Conservation (phyloP, 768 basidiomycete species). For the Mycena leptocephala region DNA sequence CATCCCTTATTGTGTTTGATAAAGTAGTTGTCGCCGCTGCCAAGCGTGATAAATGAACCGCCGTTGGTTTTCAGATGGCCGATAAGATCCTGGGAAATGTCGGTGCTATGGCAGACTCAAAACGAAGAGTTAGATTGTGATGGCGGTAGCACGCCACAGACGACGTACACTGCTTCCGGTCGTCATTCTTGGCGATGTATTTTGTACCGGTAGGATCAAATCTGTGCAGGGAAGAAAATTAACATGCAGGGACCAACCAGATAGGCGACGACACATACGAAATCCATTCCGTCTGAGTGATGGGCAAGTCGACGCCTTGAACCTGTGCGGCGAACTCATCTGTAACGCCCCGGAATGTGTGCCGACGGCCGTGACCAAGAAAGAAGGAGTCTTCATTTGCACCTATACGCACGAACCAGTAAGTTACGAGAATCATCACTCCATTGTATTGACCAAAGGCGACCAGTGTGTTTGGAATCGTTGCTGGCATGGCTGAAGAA, state of each 20-base stretch:
- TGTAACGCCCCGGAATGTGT: constrained; percentile 1
- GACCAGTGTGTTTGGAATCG: constrained; percentile 12
- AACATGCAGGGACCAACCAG: not conserved
- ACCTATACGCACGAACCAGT: not conserved
- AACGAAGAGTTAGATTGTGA: not conserved
- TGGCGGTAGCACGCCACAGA: constrained; percentile 2
- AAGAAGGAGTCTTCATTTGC: constrained; percentile 4
- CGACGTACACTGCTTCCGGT: constrained; percentile 6
- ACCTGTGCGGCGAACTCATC: not conserved
- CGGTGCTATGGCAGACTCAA: constrained; percentile 1
- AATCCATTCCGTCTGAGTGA: constrained; percentile 12
- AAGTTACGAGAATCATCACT: not conserved
- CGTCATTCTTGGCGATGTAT: not conserved
- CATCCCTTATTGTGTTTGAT: constrained; percentile 15
- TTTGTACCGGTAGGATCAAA: not conserved
- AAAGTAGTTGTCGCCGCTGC: constrained; percentile 9
- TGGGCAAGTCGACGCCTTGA: constrained; percentile 6
- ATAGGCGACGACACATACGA: not conserved
- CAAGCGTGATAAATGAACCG: not conserved
- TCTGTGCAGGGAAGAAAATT: not conserved
- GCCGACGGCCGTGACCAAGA: constrained; percentile 14
- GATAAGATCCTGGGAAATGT: not conserved
- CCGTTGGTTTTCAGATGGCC: not conserved
- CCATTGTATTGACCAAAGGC: not conserved
- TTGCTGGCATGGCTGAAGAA: constrained; percentile 1